Base-by-base conservation (phyloP, 768 basidiomycete species). In the Lactifluus rugatus region DNA sequence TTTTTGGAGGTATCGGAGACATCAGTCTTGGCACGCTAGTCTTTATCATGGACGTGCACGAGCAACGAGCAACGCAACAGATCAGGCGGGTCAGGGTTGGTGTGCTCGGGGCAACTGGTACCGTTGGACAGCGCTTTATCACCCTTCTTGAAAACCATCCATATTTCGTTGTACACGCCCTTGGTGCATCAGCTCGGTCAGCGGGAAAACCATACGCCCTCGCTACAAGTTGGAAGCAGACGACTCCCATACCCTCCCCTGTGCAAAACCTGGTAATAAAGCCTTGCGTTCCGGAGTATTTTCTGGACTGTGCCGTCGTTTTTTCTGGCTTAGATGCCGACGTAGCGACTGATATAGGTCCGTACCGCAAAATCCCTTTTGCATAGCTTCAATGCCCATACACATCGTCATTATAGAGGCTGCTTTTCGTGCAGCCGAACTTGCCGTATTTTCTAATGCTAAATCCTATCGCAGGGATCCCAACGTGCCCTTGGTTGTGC, bases 301-400 rank as follows among this genome's bases (percentile, higher is more conserved):
- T 97, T 67, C 67, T 70, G 39, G 88, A 87, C 9, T 97, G 94
- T 69, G 79, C 80, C 10, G 76, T 98, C 61, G 80, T 98, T 42
- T 99, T 99, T 72, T 94, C 91, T 0, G 96, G 96, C n/a, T 74
- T 99, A 58, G 96, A 98, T 72, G 83, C 87, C 17, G 93, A 96
- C 67, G 94, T 84, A 28, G 95, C 95, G 32, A 93, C 94, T 11
- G 89, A 94, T 13, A 93, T 98, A 70, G 95, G 95, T 94, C 67
- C 68, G 80, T 67, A 19, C 44, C 31, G 39, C 23, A 21, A 47
- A 32, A 47, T 46, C 53, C 49, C 19, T 51, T 62, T 50, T 32
- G 13, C 6, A 28, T 36, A 10, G 23, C 11, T 16, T 47, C 36
- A 45, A 46, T 25, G 11, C 25, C 8, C 2, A 23, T 16, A 17